A percentile compares a stretch with the other conserved stretches of the same genome.
Evolutionary conservation across 192 early-diverging fungal species (phyloP).

Genomic region (Lobosporangium transversale): DNA sequence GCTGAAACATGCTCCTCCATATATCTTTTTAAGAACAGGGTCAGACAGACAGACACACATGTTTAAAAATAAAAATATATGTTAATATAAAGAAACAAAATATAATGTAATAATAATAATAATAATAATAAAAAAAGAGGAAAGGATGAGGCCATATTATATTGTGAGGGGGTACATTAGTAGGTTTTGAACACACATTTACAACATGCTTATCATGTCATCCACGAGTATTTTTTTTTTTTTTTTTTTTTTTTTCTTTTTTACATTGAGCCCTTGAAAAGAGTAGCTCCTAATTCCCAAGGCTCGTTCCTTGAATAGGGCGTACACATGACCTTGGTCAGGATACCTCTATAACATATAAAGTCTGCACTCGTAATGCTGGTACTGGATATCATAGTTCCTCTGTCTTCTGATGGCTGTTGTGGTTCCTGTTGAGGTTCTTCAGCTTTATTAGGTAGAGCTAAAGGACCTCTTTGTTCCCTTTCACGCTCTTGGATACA

Average conservation of each 20-base stretch:
- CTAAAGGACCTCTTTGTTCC: too few relatives aligned
- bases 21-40: constrained; percentile 79
- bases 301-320: constrained; percentile 80
- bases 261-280: constrained; percentile 64
- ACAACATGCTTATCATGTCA: too few relatives aligned
- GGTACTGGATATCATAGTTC: too few relatives aligned
- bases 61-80: not conserved
- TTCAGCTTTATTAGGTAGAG: too few relatives aligned
- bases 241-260: not conserved
- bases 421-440: constrained; percentile 41
- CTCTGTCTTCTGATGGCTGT: too few relatives aligned
- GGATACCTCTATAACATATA: constrained; percentile 87
- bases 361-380: constrained; percentile 25
- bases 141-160: too few relatives aligned
- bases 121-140: constrained; percentile 12
- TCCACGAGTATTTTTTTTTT: not conserved
- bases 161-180: too few relatives aligned
- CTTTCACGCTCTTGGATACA: constrained; percentile 44
- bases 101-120: not conserved
- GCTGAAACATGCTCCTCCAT: constrained; percentile 76
- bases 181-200: too few relatives aligned
- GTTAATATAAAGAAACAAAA: not conserved
- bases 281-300: constrained; percentile 85
- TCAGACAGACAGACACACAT: too few relatives aligned
- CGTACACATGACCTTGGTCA: constrained; percentile 86